These are phyloP conservation scores for Neurospora sp. DNA, from an alignment of 495 filamentous ascomycete genomes.

Conservation along the genomic window DNA sequence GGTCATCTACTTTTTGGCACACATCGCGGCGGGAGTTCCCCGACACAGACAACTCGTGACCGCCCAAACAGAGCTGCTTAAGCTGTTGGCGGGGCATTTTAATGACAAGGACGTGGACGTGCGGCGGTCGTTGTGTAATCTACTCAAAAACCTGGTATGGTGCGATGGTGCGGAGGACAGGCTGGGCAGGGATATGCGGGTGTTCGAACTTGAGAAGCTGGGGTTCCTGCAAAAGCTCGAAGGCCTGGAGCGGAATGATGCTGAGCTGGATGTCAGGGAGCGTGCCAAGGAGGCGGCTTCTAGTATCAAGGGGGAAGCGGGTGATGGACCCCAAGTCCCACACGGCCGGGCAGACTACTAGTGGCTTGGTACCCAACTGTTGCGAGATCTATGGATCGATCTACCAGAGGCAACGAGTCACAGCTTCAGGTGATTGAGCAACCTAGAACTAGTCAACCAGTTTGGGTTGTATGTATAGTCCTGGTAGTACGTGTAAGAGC, in stretches of 20 bases:
- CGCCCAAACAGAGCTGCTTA: conserved; percentile 45
- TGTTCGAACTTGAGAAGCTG: conserved; percentile 53
- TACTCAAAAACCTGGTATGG: conserved; percentile 75
- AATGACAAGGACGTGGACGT: conserved; percentile 59
- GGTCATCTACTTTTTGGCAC: conserved; percentile 67
- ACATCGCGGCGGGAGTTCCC: conserved; percentile 72
- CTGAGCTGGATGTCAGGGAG: conserved; percentile 75
- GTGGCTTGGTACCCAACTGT: not conserved
- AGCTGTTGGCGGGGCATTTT: conserved; percentile 63
- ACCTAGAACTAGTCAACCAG: not conserved
- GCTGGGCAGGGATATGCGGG: conserved; percentile 50
- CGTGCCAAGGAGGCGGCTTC: conserved; percentile 67
- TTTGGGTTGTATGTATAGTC: not conserved
- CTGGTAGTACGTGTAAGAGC: not conserved
- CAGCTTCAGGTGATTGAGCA: not conserved
- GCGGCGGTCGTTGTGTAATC: conserved; percentile 64
- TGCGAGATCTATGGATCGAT: not conserved
- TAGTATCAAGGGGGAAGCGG: conserved; percentile 43
- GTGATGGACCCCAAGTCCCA: not conserved
- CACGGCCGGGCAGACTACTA: not conserved
- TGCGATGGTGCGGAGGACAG: conserved; percentile 60
- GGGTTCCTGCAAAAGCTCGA: conserved; percentile 61
- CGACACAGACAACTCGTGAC: conserved; percentile 59
- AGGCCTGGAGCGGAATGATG: conserved; percentile 52
- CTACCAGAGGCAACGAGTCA: not conserved